Evolutionary conservation across 2,329 filamentous ascomycete species (phyloP).

Genomic region (Myriosclerotinia scirpicola): DNA sequence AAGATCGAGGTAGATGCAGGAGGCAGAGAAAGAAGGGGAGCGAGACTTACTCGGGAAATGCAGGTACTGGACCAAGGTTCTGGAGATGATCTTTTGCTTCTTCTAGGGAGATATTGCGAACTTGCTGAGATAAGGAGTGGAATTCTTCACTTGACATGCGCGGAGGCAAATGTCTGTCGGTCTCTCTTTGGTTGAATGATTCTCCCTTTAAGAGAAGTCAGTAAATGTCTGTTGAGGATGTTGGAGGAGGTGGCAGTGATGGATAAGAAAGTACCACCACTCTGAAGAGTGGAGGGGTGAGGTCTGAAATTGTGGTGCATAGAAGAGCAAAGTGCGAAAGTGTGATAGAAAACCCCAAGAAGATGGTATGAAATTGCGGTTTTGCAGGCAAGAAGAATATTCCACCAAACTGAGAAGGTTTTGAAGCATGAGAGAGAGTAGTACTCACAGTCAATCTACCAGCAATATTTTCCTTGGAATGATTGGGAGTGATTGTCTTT

Average conservation of each 20-base stretch:
- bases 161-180: not conserved
- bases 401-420: not conserved
- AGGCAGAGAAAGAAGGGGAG: too few relatives aligned
- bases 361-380: not conserved
- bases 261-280: not conserved
- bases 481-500: not conserved
- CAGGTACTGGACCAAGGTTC: constrained; percentile 13
- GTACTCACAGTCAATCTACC: constrained; percentile 15
- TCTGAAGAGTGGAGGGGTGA: not conserved
- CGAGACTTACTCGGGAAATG: constrained; percentile 1
- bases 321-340: too few relatives aligned
- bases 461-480: not conserved
- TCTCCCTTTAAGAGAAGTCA: constrained; percentile 6
- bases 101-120: not conserved
- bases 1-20: not conserved
- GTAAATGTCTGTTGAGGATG: not conserved
- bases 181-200: constrained; percentile 2
- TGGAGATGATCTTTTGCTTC: constrained; percentile 17
- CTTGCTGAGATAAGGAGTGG: constrained; percentile 6
- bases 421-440: not conserved
- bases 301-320: not conserved
- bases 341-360: not conserved
- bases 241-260: not conserved
- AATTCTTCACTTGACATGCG: constrained; percentile 6
- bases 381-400: not conserved